Base-by-base conservation (phyloP, 2,329 filamentous ascomycete genomes). In the Chaetomium olivaceum region DNA sequence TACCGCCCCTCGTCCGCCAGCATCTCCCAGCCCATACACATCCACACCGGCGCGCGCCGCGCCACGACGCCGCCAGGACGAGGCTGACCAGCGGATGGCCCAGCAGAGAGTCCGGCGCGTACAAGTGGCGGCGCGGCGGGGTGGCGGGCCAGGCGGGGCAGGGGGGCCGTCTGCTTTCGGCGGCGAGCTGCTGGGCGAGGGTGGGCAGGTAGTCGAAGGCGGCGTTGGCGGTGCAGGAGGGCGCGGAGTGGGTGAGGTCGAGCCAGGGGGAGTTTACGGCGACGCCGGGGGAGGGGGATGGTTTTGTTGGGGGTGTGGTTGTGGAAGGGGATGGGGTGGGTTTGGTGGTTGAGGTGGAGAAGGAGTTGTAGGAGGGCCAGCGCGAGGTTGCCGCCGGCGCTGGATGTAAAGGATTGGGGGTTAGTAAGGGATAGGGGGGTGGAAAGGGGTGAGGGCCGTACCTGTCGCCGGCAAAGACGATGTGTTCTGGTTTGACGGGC, bases 401-500 rank as follows among this genome's bases (percentile, higher is more conserved):
- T 89, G 23, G 36, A 14, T n/a, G 14, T 9, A 12, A 12, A 5
- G 36, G 46, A 25, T 48, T 6, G 25, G 50, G n/a, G 21, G 39
- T 66, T 63, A 61, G 61, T 19, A 14, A 14, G n/a, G 3, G 19
- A 12, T 5, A n/a, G n/a, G 31, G 56, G 19, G 29, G 6, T 19
- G 9, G n/a, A 39, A 60, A 43, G 29, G 43, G 33, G 29, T n/a
- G 11, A 29, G 14, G 12, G 8, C 72, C 76, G 66, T 73, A 85
- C 83, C 83, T 86, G 70, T 95, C 91, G 48, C 91, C 91, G 2
- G 84, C 83, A 70, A 95, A 80, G 11, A 93, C 86, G 51, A 95
- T 88, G 63, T 91, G 81, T 51, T 81, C 79, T 0, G 91, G 82
- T 6, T 81, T 78, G 1, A 94, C 84, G 2, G 91, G 79, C 16